Conservation (phyloP, 2,329 filamentous ascomycete genomes). For the Trichoderma arundinaceum region DNA sequence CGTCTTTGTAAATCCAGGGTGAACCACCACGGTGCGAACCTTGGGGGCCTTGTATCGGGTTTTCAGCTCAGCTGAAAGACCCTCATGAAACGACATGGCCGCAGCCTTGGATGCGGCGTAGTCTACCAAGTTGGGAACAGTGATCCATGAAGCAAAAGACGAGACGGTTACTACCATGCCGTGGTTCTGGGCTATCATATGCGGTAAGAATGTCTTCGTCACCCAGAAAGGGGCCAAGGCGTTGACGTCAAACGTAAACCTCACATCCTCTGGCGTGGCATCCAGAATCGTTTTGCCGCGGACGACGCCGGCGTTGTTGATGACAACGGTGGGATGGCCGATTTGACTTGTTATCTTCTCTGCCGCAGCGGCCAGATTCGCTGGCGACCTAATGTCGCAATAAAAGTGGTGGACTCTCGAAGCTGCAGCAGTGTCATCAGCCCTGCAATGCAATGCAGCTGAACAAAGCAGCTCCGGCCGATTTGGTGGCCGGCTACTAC, state of each 20-base stretch:
- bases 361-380: conserved; percentile 59
- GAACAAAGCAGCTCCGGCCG: neutral
- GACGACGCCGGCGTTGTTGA: conserved; percentile 73
- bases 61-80: conserved; percentile 61
- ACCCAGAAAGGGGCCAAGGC: conserved; percentile 70
- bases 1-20: conserved; percentile 54
- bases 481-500: neutral
- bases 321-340: conserved; percentile 70
- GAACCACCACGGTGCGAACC: conserved; percentile 70
- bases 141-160: conserved; percentile 65
- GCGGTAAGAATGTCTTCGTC: conserved; percentile 69
- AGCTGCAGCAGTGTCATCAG: conserved; percentile 35
- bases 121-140: conserved; percentile 68
- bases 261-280: conserved; percentile 61
- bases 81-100: conserved; percentile 71
- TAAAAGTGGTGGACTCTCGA: conserved; percentile 69
- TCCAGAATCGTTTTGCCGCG: conserved; percentile 67
- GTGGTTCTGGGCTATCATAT: conserved; percentile 67
- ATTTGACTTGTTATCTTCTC: conserved; percentile 59
- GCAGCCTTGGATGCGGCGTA: conserved; percentile 72
- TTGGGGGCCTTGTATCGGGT: conserved; percentile 66
- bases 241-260: conserved; percentile 75
- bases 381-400: conserved; percentile 69
- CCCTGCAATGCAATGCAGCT: conserved; percentile 24
- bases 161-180: conserved; percentile 76